Base-by-base conservation (phyloP, 768 basidiomycete genomes). In the Pleurotus platypus region DNA sequence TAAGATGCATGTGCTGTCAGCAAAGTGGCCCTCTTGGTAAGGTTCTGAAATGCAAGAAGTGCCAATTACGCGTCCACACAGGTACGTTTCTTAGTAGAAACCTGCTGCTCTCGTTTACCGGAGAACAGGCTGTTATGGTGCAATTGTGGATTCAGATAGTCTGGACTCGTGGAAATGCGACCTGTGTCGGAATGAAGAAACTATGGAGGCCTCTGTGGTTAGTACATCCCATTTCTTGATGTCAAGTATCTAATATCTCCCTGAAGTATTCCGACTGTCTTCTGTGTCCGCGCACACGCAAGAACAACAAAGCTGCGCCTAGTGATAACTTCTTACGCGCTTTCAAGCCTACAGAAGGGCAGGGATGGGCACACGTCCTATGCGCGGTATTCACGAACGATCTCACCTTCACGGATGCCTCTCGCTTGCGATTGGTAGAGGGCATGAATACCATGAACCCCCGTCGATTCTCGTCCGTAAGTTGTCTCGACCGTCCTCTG, bases 311-410 rank as follows among this genome's bases (percentile, higher is more conserved):
- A 58, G 66, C 70, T 4, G 80, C 83, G 40, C 73, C 82, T 4
- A 63, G 82, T 4, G 83, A 88, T 63, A 80, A 78, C 27, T 95
- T 80, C 67, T 73, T 94, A 57, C 80, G 92, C 56, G 84, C 85
- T 42, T 85, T 84, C 66, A 96, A 95, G 66, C 92, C 92, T 5
- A 96, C 94, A 0, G 94, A 97, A 74, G 92, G 92, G 8, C 89
- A 92, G 69, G 87, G 89, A 56, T 97, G 94, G 94, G 86, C 86
- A 0, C 96, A 98, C 67, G 78, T 94, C 30, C 72, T 97, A 3
- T 98, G 96, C 73, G 84, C 94, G 2, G 84, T 91, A 1, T 98
- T 93, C 72, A 83, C 86, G 26, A 87, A 88, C 3, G 95, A 98
- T 64, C 73, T 94, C n/a, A 79, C 74, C 3, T 96, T 90, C 68